Evolutionary conservation across 139 green algal genomes (phyloP).

Genomic region (Monoraphidium neglectum): DNA sequence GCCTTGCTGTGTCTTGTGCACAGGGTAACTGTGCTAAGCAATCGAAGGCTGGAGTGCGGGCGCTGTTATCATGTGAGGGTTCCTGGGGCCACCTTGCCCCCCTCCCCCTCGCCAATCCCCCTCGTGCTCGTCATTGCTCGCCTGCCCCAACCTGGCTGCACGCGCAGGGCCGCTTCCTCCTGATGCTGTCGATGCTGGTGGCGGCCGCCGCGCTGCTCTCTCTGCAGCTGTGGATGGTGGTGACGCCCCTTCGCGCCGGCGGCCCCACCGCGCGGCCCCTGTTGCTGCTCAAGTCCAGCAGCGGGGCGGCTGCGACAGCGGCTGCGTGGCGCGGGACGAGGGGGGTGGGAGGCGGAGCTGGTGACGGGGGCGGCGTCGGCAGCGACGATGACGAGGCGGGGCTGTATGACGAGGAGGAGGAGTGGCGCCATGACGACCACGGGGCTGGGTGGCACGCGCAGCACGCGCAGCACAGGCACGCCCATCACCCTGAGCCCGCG

Average conservation of each 20-base stretch:
- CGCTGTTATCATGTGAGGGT: too few species aligned
- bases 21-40: too few species aligned
- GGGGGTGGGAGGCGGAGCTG: too few species aligned
- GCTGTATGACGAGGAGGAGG: neutral
- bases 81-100: too few species aligned
- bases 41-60: too few species aligned
- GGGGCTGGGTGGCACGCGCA: neutral
- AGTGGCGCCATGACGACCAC: neutral
- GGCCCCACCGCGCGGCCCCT: constrained; percentile 1
- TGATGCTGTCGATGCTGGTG: constrained; percentile 10
- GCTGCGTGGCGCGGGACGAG: too few species aligned
- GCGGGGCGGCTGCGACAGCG: too few species aligned
- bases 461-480: neutral
- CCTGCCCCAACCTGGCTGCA: too few species aligned
- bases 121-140: too few species aligned
- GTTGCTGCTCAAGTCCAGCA: constrained; percentile 8
- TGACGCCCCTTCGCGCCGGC: constrained; percentile 28
- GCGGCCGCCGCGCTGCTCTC: constrained; percentile 12
- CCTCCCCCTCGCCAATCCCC: too few species aligned
- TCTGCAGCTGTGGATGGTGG: constrained; percentile 50
- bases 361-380: neutral
- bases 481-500: neutral
- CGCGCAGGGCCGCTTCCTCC: constrained; percentile 18
- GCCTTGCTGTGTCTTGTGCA: too few species aligned
- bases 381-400: neutral